Evolutionary conservation across 1,139 yeast genomes (phyloP), one percentile per base, ranked within the genome.

Genomic region (Oligophagozyma castellii): DNA sequence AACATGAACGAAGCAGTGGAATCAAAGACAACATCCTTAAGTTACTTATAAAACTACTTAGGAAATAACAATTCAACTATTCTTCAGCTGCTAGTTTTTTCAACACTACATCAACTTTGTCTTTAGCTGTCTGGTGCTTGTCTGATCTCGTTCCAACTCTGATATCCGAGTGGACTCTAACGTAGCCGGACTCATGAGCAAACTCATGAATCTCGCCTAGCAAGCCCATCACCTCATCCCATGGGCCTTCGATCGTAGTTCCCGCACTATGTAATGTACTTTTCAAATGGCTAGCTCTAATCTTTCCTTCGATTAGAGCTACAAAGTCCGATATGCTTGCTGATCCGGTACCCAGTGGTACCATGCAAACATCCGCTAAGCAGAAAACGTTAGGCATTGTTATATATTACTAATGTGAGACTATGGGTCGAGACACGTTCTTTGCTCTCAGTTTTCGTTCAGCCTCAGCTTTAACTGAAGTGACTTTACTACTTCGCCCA

Each of bases 221-320:
- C 32, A 79, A 57, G 18, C 63, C 69, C 70, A 74, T 77, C 2
- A 83, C 94, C 32, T 77, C 80, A 45, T 73, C 71, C 94, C 94
- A 83, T n/a, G 84, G 84, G 0, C 95, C 95, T 44, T 78, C 68
- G 44, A 81, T 76, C 4, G 94, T 80, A 6, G 94, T 81, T 4
- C 94, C 94, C 2, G 94, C 94, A 39, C 89, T 75, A 54, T 83
- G 94, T 39, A 83, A 59, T 1, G 80, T 72, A 34, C 77, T 72
- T 30, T 70, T 64, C 31, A 83, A 59, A 4, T 67, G 72, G 12
- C 79, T 70, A 10, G 62, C 63, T 33, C 73, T 63, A 16, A 83
- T 72, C 29, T 71, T 54, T 26, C 65, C 59, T 35, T 83, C 84
- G 23, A 78, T 71, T 27, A 66, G 61, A 11, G 92, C 71, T 22